Evolutionary conservation across 768 basidiomycete genomes (phyloP).

Genomic region (Pholiota microspora): DNA sequence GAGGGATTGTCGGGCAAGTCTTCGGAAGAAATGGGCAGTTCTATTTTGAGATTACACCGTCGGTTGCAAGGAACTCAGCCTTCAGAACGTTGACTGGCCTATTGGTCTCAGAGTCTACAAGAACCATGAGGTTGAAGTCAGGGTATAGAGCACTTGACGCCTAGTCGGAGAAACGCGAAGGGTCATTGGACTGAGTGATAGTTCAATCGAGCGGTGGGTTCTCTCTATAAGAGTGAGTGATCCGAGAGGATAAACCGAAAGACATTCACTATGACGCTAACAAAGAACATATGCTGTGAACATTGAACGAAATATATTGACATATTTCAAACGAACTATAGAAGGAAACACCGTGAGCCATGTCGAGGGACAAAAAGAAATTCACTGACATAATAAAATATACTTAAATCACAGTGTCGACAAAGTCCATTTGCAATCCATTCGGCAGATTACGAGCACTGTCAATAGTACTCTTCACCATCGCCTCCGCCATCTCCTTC

Average conservation of each 20-base stretch:
- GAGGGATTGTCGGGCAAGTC: background rate
- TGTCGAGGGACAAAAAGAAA: too few relatives aligned
- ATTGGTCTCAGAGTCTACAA: background rate
- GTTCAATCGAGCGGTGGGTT: background rate
- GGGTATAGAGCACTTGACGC: background rate
- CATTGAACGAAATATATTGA: too few relatives aligned
- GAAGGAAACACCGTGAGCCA: too few relatives aligned
- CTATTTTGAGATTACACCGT: background rate
- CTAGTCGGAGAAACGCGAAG: background rate
- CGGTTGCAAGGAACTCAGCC: background rate
- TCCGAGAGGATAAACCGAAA: background rate
- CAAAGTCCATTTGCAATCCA: too few relatives aligned
- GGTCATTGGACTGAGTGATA: background rate
- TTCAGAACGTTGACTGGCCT: background rate
- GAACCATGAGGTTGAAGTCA: background rate
- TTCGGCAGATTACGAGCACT: too few relatives aligned
- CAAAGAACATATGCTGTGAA: too few relatives aligned
- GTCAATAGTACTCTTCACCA: background rate
- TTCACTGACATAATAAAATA: too few relatives aligned
- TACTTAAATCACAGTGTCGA: too few relatives aligned
- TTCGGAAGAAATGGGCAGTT: background rate
- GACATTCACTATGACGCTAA: too few relatives aligned
- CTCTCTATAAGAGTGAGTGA: background rate
- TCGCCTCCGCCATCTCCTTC: background rate
- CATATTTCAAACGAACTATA: too few relatives aligned